Evolutionary conservation across 257 asterid species (phyloP), one percentile per base, ranked within the genome.

Genomic region (Gentiana macrophylla): DNA sequence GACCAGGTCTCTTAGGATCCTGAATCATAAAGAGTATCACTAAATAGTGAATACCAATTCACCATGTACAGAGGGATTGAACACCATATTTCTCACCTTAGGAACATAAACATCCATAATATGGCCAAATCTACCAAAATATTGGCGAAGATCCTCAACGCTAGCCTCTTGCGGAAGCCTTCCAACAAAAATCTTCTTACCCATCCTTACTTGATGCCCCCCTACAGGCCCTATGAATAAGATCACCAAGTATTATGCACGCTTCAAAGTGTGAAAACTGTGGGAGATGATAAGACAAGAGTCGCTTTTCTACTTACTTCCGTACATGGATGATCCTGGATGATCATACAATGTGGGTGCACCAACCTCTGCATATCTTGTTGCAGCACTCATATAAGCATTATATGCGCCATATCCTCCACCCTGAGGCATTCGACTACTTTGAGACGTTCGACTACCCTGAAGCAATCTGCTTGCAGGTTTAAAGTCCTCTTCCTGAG

Each of bases 111-210:
- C 99, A 79, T 92, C 99, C 62, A 81, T 55, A 70, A 88, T 86
- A 48, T 89, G 94, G 37, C 99, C 99, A 67, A 92, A 92, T 83
- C 95, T 77, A 57, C 95, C 97, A 66, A 92, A 92, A 72, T 92
- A 85, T 55, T 78, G 91, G 56, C 95, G 99, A 59, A 92, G 94
- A 77, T 88, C 99, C 56, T 92, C 99, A 15, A 53, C 79, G 62
- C 84, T 77, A 51, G 99, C 99, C 80, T 92, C 99, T 73, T 92
- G 99, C 68, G 99, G 99, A 58, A 88, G 99, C 78, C 97, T 83
- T 41, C 99, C 99, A 56, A 92, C 91, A 73, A 88, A 92, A 51
- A 92, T 89, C 79, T 92, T 92, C 59, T 82, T 82, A 58, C 99
- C 95, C 94, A 88, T 75, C 60, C 94, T 94, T 72, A 93, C 95